phyloP scores from a whole-genome alignment of 2,329 filamentous ascomycete species.

The Cylindrodendrum hubeiense region DNA sequence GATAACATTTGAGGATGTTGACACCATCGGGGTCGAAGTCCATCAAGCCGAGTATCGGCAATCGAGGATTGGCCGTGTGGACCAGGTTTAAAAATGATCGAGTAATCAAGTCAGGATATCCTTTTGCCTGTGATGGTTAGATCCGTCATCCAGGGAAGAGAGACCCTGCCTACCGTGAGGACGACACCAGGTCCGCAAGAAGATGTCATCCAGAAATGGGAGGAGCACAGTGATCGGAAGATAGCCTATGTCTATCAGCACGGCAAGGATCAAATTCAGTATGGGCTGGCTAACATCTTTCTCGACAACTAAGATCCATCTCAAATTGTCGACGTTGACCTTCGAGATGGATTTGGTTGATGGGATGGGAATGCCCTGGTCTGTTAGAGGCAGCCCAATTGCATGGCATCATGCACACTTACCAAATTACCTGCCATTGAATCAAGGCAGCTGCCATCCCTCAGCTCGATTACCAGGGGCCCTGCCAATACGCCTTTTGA shows the following conservation, averaged over 20 bases:
- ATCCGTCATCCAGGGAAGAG: neutral
- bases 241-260: constrained; percentile 68
- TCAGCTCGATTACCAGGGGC: constrained; percentile 60
- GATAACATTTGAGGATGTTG: constrained; percentile 80
- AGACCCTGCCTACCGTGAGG: constrained; percentile 67
- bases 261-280: neutral
- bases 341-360: constrained; percentile 59
- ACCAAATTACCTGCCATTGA: constrained; percentile 47
- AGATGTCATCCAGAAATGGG: constrained; percentile 65
- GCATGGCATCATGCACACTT: constrained; percentile 4
- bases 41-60: constrained; percentile 73
- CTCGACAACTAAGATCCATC: constrained; percentile 81
- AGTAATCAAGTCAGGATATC: constrained; percentile 82
- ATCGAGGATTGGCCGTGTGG: constrained; percentile 56
- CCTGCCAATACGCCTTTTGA: constrained; percentile 80
- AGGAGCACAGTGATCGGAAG: constrained; percentile 74
- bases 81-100: constrained; percentile 72
- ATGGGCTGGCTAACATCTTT: constrained; percentile 71
- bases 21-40: constrained; percentile 85
- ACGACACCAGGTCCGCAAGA: constrained; percentile 70
- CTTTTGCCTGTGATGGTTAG: constrained; percentile 72
- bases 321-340: constrained; percentile 61
- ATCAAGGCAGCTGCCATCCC: constrained; percentile 56
- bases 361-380: constrained; percentile 73
- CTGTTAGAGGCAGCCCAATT: constrained; percentile 22